Evolutionary conservation across 2,329 filamentous ascomycete genomes (phyloP), one percentile per base, ranked within the genome.

Genomic region (Arthrobotrys conoides): DNA sequence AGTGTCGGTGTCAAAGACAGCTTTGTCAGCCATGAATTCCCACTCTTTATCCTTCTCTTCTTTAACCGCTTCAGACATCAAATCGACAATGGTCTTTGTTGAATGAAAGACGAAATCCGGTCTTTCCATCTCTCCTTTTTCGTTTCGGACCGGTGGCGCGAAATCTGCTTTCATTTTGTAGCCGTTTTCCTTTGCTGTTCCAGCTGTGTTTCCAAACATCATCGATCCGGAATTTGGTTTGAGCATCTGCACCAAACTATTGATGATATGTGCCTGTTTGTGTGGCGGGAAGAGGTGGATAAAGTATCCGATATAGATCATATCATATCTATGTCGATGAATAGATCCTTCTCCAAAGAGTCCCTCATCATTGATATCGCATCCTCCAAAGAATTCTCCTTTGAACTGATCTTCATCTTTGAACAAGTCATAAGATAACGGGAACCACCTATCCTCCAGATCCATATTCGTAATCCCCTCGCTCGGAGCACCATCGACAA

Each of bases 221-320:
- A 77, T 77, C 8, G 73, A 77, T 5, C 73, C 73, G 12, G 73
- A n/a, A 16, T 22, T 44, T 5, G 73, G 73, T 48, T 71, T 71
- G 44, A 77, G 73, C 66, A 77, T 61, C 53, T 77, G 73, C 3
- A 71, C 61, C 33, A 77, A 36, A 20, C 53, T 66, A 51, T 70
- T 69, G 49, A 77, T 46, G 22, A 77, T 77, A 27, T 49, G 46
- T 10, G 49, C 9, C 18, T 77, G 73, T 18, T 46, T 70, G 5
- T 65, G 51, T 27, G 73, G 73, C 5, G 73, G 73, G 73, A 77
- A 77, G 30, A 77, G 67, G 33, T 77, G 73, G 67, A 77, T 71
- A 16, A 77, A 77, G 27, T 77, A 77, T 53, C 73, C 73, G 51
- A 68, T 59, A 30, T 77, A 77, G 33, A 77, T 77, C 73, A 77